Percentiles rank a stretch among this genome's conserved stretches.
phyloP scores from a whole-genome alignment of 441 rosid genomes.

The Manihot esculenta region DNA sequence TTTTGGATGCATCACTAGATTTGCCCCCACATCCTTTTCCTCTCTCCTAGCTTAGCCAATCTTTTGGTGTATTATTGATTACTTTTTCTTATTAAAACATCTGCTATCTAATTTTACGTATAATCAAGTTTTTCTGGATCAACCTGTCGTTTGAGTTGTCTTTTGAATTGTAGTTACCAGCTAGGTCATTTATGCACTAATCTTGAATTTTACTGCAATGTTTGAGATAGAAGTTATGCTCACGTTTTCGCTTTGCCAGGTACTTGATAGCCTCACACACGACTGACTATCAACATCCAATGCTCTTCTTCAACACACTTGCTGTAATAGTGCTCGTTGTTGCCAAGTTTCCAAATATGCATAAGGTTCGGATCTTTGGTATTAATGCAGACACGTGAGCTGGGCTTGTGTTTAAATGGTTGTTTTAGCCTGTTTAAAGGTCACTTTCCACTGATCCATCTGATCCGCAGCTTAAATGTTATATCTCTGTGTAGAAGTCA shows the following conservation, averaged over 20 bases:
- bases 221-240: neutral
- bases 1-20: no score
- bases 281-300: slow-evolving; percentile 84
- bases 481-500: slow-evolving; percentile 34
- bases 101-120: no score
- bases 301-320: slow-evolving; percentile 81
- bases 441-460: slow-evolving; percentile 23
- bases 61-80: no score
- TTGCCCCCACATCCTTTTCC: no score
- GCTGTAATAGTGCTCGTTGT: slow-evolving; percentile 82
- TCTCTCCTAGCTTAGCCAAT: no score
- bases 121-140: no score
- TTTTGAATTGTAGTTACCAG: no score
- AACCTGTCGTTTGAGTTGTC: no score
- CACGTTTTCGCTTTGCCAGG: slow-evolving; percentile 35
- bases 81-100: no score
- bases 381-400: slow-evolving; percentile 73
- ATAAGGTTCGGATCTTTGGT: slow-evolving; percentile 94
- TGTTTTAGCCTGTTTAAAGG: slow-evolving; percentile 20
- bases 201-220: slow-evolving; percentile 3
- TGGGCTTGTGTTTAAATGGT: slow-evolving; percentile 2
- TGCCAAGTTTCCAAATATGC: slow-evolving; percentile 96
- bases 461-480: slow-evolving; percentile 22
- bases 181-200: neutral
- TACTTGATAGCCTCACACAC: slow-evolving; percentile 95